Base-by-base conservation (phyloP, 2,329 filamentous ascomycete genomes). In the Aureobasidium lini region DNA sequence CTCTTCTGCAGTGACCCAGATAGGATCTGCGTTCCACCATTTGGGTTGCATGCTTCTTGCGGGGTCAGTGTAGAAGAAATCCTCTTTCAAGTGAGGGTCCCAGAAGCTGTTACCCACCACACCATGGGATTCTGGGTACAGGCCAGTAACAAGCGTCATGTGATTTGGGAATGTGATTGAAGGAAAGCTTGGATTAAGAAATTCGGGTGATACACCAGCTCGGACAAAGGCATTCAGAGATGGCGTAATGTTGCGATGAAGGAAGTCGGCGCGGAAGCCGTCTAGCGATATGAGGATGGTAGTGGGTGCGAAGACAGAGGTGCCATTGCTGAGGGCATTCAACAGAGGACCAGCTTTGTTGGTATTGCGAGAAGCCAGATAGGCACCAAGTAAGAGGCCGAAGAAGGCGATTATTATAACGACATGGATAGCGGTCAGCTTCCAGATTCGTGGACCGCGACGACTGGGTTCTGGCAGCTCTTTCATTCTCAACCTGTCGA, bases 161-260 rank as follows among this genome's bases (percentile, higher is more conserved):
- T 97, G 94, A 67, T 97, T 77, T 3, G 94, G 94, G 67, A 99
- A 99, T 0, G 94, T 99, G 47, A 99, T 90, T 23, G 90, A 95
- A 0, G 94, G 94, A 65, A 99, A 99, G 40, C 90, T 95, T 0
- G 94, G 94, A 6, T 84, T 81, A 91, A 99, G 96, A 74, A 93
- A 96, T 64, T 85, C 81, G 2, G 94, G 93, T 6, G 92, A 96
- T 10, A 97, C 85, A 32, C 94, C 94, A 64, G 90, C 84, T 62
- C 84, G 82, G 62, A 96, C 79, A 64, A 99, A 87, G 2, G 85
- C 81, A 65, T 85, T 89, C 8, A 99, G 78, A 1, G 87, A 85
- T 0, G 93, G 94, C 1, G 93, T 96, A 34, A 97, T 75, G 0
- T 86, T 87, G 13, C 91, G 85, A 63, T 88, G 83, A 42, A 99